Evolutionary conservation across 805 yeast species (phyloP).

Genomic region (Candida xiaguanensis): DNA sequence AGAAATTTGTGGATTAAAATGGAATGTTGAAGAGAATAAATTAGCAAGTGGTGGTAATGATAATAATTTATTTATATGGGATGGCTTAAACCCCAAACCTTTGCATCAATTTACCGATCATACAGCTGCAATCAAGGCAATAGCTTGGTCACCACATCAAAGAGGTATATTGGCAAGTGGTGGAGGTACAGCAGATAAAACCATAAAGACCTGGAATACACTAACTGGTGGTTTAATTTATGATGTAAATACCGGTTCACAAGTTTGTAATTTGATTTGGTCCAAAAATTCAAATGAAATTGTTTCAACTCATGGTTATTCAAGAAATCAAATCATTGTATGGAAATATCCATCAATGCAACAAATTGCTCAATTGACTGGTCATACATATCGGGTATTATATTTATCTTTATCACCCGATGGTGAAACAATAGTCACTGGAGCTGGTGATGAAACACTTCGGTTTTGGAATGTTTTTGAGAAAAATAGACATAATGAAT

Average conservation of each 20-base stretch:
- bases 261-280: constrained; percentile 93
- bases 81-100: constrained; percentile 68
- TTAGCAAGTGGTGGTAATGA: constrained; percentile 96
- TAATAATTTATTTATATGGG: constrained; percentile 84
- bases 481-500: constrained; percentile 56
- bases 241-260: constrained; percentile 94
- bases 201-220: constrained; percentile 90
- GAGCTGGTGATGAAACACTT: constrained; percentile 97
- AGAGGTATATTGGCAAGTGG: constrained; percentile 92
- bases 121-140: constrained; percentile 92
- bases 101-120: constrained; percentile 75
- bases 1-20: constrained; percentile 93
- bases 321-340: constrained; percentile 82
- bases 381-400: constrained; percentile 89
- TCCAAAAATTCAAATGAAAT: constrained; percentile 87
- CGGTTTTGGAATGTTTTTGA: constrained; percentile 95
- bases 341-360: constrained; percentile 95
- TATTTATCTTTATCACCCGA: constrained; percentile 91
- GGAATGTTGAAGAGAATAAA: constrained; percentile 90
- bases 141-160: constrained; percentile 97
- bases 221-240: constrained; percentile 66
- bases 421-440: constrained; percentile 95
- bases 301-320: constrained; percentile 92
- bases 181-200: constrained; percentile 94
- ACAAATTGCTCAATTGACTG: constrained; percentile 89